Base-by-base conservation (phyloP, 129 eudicot genomes). In the Scalesia atractyloides region DNA sequence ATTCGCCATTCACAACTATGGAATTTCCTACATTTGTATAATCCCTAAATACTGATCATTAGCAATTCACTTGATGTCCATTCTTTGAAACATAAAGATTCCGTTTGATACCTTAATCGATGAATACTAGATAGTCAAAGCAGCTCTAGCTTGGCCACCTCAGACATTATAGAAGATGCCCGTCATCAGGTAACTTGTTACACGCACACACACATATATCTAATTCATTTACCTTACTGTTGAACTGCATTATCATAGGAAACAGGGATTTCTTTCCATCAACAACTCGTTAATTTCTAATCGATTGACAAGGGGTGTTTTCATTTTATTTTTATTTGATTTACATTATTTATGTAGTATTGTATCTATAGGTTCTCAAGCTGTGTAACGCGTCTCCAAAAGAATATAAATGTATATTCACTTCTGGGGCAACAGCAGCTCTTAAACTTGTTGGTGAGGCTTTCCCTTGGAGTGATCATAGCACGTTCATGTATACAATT, bases 381-480 rank as follows among this genome's bases (percentile, higher is more conserved):
- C 85, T 84, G 66, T 94, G 84, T 76, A 90, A 88, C 68, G 98
- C 97, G 11, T 90, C 97, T 4, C 89, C 96, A 2, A 78, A 82
- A 82, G 98, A 94, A 72, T 94, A 94, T 78, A 87, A 83, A 62
- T 90, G 97, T 72, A 87, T 94, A 70, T 94, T 94, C 76, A 94
- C 98, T 39, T 86, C 97, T 20, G 98, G 98, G 70, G 97, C 98
- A 76, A 94, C 98, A 20, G 92, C 96, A 18, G 97, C 98, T 58
- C 81, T 94, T 39, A 94, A 94, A 73, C 95, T 94, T 79, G 89
- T 94, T 64, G 98, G 98, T 1, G 98, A 94, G 84, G 87, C 97
- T 46, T 94, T 94, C 84, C 98, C 98, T 43, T 94, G 97, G 96
- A 86, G 86, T 71, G 73, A 80, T 74, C 70, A 79, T 67, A 94